Evolutionary conservation across 306 rosid genomes (phyloP).

Genomic region (Vigna reflexopilosa): DNA sequence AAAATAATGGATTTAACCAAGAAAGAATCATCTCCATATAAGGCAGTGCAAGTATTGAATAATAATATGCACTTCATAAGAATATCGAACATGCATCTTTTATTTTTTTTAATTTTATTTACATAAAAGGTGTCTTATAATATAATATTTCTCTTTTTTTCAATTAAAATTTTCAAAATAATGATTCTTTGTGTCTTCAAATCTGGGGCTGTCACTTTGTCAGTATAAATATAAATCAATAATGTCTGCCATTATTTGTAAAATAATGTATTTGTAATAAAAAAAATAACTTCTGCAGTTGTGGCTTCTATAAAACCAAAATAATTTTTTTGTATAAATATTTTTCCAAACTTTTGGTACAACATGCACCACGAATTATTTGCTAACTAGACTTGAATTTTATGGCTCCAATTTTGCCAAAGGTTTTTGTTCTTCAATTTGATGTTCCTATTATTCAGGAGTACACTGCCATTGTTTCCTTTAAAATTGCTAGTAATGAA

Average conservation of each 20-base stretch:
- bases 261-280: not conserved
- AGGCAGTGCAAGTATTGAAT: not conserved
- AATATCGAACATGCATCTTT: not conserved
- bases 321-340: not conserved
- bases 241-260: conserved; percentile 10
- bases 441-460: not conserved
- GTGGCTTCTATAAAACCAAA: not conserved
- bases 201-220: not conserved
- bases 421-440: not conserved
- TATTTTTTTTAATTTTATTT: not conserved
- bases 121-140: not conserved
- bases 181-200: conserved; percentile 1
- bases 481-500: not conserved
- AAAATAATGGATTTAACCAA: too few species aligned
- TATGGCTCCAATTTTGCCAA: not conserved
- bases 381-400: not conserved
- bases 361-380: not conserved
- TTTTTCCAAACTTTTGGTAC: not conserved
- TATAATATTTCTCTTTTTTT: not conserved
- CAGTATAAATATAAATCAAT: not conserved
- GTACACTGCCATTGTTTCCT: not conserved
- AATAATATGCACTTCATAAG: not conserved
- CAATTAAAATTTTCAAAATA: not conserved
- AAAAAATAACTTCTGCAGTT: conserved; percentile 1
- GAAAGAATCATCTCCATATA: conserved; percentile 2